phyloP scores from a whole-genome alignment of 805 yeast species.

The Starmerella riodocensis region DNA sequence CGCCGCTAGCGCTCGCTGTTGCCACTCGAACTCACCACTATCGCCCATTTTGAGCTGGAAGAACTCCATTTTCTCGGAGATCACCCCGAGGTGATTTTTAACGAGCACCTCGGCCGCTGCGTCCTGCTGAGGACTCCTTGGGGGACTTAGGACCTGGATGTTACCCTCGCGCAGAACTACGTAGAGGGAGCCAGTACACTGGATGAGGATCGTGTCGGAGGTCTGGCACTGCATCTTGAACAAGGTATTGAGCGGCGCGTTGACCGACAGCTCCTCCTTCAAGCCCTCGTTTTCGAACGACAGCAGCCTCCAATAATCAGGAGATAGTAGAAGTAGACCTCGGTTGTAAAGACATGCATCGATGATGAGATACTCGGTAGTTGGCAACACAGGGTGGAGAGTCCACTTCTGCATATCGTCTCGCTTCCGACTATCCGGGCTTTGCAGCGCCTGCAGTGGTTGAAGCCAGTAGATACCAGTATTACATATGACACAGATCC shows the following conservation, averaged over 20 bases:
- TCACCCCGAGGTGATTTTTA: neutral
- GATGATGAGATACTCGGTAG: neutral
- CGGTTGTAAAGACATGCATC: neutral
- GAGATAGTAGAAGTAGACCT: constrained; percentile 1
- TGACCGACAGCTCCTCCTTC: constrained; percentile 9
- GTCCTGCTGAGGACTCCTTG: neutral
- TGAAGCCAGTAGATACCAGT: constrained; percentile 5
- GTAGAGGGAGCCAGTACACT: neutral
- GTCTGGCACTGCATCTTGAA: neutral
- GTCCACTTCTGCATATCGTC: neutral
- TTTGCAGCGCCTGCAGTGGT: too few relatives aligned
- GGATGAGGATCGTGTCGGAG: constrained; percentile 4
- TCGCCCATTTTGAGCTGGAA: neutral
- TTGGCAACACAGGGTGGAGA: neutral
- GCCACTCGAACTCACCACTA: constrained; percentile 6
- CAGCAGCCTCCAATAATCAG: constrained; percentile 7
- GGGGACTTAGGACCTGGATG: constrained; percentile 11
- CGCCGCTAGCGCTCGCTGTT: neutral
- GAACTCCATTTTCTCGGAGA: neutral
- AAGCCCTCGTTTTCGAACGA: neutral
- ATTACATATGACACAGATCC: constrained; percentile 5
- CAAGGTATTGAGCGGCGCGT: constrained; percentile 5
- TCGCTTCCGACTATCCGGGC: too few relatives aligned
- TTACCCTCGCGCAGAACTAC: constrained; percentile 10
- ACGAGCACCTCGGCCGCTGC: neutral